Evolutionary conservation across 306 rosid species (phyloP), one percentile per base, ranked within the genome.

Genomic region (Chamaecrista fasciculata): DNA sequence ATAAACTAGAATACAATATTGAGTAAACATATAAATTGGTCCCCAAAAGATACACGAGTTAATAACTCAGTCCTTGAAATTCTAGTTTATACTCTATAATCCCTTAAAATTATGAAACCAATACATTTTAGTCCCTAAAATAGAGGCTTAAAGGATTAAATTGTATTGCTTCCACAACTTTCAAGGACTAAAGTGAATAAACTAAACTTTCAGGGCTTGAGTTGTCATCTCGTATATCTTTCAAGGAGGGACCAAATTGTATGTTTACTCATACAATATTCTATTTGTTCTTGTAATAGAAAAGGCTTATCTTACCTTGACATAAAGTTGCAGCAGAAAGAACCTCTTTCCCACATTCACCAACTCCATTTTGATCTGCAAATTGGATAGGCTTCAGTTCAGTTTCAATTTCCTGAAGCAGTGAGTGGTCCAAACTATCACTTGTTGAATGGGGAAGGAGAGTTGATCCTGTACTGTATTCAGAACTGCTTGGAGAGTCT

Each of bases 401-500:
- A n/a, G 65, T 73, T 62, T 37, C 80, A 68, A 70, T 42, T 53
- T 86, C 87, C 69, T 83, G 79, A 55, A 56, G 72, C 43, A 60
- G 59, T 2, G 86, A 78, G 59, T 77, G 81, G 49, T 84, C 84
- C 67, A 66, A 48, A 69, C 66, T 77, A 48, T 86, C 82, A 69
- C 68, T 69, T 4, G 74, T 86, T 36, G 86, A 74, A 20, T 76
- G 87, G 56, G 84, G 67, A 67, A 74, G 61, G 55, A 85, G 46
- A 72, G 93, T 88, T 51, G 97, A 91, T 69, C 91, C 96, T 63
- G 96, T 83, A 73, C 96, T 88, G 86, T 86, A 83, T 50, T 85
- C 97, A 21, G 96, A 91, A 75, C 93, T 88, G 6, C 76, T 87
- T 57, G 97, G 96, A 76, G 96, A 91, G 64, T 91, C 89, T 3